Percentiles rank a stretch among this genome's conserved stretches.
Evolutionary conservation across 176 grass and related monocot genomes (phyloP).

Genomic region (Echinochloa phyllopogon): DNA sequence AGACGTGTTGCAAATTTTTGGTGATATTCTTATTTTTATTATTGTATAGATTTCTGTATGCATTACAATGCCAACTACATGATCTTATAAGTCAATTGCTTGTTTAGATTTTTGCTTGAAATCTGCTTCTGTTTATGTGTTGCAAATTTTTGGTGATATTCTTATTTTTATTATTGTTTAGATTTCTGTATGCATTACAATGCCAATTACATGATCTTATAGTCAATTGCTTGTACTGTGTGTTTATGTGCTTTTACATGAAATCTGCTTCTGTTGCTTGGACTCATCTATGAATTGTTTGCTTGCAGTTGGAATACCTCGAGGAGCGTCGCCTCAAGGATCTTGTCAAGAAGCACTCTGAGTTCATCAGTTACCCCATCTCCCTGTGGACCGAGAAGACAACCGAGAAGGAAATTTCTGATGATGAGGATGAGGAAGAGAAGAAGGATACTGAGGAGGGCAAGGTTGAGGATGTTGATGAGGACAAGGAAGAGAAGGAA

Average conservation of each 20-base stretch:
- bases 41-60: too few relatives aligned
- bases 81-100: too few relatives aligned
- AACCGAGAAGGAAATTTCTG: conserved; percentile 90
- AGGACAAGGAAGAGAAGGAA: conserved; percentile 83
- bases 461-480: conserved; percentile 89
- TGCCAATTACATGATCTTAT: too few relatives aligned
- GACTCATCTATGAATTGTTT: neutral
- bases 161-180: too few relatives aligned
- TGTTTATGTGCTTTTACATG: neutral
- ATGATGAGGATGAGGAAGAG: conserved; percentile 90
- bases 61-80: too few relatives aligned
- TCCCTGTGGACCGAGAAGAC: conserved; percentile 93
- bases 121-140: neutral
- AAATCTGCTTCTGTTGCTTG: neutral
- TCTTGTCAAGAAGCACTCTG: conserved; percentile 89
- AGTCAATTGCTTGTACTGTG: too few relatives aligned
- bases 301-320: conserved; percentile 76
- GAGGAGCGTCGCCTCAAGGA: conserved; percentile 92
- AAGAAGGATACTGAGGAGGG: conserved; percentile 91
- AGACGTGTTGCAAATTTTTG: too few relatives aligned
- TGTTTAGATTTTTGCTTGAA: neutral
- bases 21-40: too few relatives aligned
- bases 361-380: conserved; percentile 98
- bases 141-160: too few relatives aligned
- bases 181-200: too few relatives aligned